A percentile compares a stretch with the other conserved stretches of the same genome.
These are phyloP conservation scores for Ballota nigra DNA, from an alignment of 257 asterid species.

Conservation along the genomic window DNA sequence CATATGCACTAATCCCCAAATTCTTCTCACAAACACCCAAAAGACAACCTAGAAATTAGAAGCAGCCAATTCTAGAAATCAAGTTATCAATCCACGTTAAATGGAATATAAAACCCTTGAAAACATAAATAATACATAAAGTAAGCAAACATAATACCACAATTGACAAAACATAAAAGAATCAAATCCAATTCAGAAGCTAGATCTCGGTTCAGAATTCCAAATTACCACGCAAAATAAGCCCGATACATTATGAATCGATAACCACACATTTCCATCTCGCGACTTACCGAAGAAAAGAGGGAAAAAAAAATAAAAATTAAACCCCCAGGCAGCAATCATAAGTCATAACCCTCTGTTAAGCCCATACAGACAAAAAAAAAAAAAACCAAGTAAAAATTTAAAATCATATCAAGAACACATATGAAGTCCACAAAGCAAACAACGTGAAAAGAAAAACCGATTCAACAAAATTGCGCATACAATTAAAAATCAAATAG, in stretches of 20 bases:
- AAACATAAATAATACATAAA: no score
- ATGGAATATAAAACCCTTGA: neutral
- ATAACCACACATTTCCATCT: neutral
- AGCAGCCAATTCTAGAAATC: neutral
- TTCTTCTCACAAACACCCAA: slow-evolving; percentile 1
- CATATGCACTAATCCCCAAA: neutral
- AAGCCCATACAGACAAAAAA: slow-evolving; percentile 27
- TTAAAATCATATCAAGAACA: slow-evolving; percentile 4
- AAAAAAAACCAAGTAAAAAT: neutral
- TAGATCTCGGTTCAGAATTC: slow-evolving; percentile 4
- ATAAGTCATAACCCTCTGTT: slow-evolving; percentile 31
- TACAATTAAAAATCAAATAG: slow-evolving; percentile 18
- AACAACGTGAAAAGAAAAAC: neutral
- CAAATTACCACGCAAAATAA: slow-evolving; percentile 13
- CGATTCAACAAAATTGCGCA: neutral
- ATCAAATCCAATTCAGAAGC: slow-evolving; percentile 4
- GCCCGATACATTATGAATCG: neutral
- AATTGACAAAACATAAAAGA: neutral
- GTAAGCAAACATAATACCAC: slow-evolving; percentile 10
- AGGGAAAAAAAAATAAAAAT: neutral
- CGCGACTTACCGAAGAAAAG: neutral
- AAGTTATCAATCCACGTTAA: no score
- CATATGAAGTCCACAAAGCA: slow-evolving; percentile 22
- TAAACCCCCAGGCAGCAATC: slow-evolving; percentile 5
- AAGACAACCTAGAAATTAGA: slow-evolving; percentile 8